Percentiles rank a stretch among this genome's conserved stretches.
These are phyloP conservation scores for Trypanosoma cruzi DNA, from an alignment of 208 protist species.

Conservation along the genomic window DNA sequence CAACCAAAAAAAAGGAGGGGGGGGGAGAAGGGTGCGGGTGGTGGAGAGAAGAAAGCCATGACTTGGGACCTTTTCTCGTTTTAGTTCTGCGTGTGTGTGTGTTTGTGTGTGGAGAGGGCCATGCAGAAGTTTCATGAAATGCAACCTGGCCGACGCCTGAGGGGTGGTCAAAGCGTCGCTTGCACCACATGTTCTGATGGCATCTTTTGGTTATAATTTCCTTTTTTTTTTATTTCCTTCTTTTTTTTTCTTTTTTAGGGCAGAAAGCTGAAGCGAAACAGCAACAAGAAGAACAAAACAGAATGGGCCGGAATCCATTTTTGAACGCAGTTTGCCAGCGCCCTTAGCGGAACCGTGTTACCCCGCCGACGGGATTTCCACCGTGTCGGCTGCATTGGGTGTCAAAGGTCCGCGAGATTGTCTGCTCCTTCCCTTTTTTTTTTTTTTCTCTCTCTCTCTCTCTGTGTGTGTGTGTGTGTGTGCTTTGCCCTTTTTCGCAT, in stretches of 20 bases:
- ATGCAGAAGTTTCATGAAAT: neutral
- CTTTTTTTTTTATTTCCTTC: constrained; percentile 1
- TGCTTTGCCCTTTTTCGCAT: constrained; percentile 8
- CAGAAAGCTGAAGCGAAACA: neutral
- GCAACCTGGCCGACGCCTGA: neutral
- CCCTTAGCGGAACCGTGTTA: constrained; percentile 67
- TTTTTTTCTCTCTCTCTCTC: constrained; percentile 19
- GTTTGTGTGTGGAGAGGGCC: neutral
- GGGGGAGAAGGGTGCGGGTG: no score
- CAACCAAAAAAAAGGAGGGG: neutral
- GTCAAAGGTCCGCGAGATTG: constrained; percentile 74
- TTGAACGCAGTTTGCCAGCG: constrained; percentile 24
- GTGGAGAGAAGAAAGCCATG: neutral
- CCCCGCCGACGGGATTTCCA: constrained; percentile 31
- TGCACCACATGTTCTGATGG: constrained; percentile 3
- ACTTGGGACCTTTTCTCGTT: neutral
- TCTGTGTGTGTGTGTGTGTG: constrained; percentile 1
- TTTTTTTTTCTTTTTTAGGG: constrained; percentile 3
- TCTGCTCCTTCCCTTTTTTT: neutral
- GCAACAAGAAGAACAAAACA: neutral
- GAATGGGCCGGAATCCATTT: no score
- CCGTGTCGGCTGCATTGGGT: constrained; percentile 52
- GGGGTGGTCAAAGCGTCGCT: neutral
- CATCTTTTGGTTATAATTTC: neutral
- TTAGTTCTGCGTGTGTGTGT: constrained; percentile 2